These are phyloP conservation scores for Paecilomyces fulvus DNA, from an alignment of 2,329 filamentous ascomycete species.

Conservation along the genomic window DNA sequence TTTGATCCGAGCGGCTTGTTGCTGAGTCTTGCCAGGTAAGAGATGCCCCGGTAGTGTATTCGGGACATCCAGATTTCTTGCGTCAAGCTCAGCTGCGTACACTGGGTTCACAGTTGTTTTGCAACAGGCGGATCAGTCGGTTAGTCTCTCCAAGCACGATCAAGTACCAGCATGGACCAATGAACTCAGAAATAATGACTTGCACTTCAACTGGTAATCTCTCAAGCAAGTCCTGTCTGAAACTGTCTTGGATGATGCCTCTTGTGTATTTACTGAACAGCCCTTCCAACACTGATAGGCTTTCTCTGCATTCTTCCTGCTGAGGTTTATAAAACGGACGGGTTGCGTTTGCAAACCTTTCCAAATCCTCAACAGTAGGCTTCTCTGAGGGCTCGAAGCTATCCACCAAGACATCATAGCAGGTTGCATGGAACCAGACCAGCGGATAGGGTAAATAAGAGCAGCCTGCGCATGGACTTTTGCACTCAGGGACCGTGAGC, in stretches of 20 bases:
- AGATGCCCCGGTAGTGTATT: not conserved
- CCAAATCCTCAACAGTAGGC: not conserved
- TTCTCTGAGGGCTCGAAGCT: not conserved
- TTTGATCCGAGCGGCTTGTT: conserved; percentile 1
- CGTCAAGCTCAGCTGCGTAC: not conserved
- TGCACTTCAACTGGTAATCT: too few species aligned
- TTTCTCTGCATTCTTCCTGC: not conserved
- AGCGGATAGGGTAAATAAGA: not conserved
- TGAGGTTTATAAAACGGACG: not conserved
- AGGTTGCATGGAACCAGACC: not conserved
- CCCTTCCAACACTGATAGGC: not conserved
- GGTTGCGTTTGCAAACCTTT: not conserved
- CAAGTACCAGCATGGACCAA: too few species aligned
- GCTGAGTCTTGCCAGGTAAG: conserved; percentile 1
- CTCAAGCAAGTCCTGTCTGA: not conserved
- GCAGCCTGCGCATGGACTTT: not conserved
- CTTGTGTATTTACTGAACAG: not conserved
- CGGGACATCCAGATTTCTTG: not conserved
- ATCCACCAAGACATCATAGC: not conserved
- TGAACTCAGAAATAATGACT: too few species aligned
- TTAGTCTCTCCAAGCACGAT: conserved; percentile 5
- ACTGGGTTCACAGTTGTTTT: not conserved
- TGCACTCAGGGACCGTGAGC: not conserved
- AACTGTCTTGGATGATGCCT: not conserved
- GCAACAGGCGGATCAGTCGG: not conserved